These are phyloP conservation scores for Capsella bursapastoris DNA, from an alignment of 345 rosid genomes.

Conservation along the genomic window DNA sequence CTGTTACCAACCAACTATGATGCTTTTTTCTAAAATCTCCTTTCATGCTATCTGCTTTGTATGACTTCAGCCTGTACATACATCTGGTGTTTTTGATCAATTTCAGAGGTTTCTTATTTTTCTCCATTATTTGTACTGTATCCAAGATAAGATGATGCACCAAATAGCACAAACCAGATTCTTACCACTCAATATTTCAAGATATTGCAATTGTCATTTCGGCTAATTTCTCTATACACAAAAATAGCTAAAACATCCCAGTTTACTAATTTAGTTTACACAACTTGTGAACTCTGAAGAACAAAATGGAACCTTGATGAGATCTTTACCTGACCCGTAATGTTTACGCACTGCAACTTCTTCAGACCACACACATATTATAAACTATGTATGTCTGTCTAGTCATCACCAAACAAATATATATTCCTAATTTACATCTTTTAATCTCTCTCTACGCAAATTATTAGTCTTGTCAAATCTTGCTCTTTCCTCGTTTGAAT, in stretches of 20 bases:
- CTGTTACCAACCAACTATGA: conserved; percentile 6
- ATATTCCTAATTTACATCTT: conserved; percentile 7
- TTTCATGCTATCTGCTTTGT: conserved; percentile 4
- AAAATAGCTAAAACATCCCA: too few relatives aligned
- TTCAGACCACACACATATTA: not conserved
- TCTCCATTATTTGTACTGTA: too few relatives aligned
- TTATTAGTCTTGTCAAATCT: not conserved
- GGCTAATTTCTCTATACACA: too few relatives aligned
- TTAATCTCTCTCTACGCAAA: not conserved
- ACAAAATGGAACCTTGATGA: not conserved
- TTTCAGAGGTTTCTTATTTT: not conserved
- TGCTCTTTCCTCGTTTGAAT: not conserved
- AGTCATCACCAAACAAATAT: not conserved
- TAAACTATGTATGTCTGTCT: too few relatives aligned
- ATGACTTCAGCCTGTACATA: conserved; percentile 33
- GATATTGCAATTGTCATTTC: too few relatives aligned
- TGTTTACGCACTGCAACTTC: not conserved
- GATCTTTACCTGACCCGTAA: not conserved
- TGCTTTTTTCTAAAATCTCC: not conserved
- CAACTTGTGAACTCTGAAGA: not conserved
- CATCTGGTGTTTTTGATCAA: conserved; percentile 5
- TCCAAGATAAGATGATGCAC: too few relatives aligned
- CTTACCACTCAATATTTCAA: too few relatives aligned
- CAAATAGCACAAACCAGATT: too few relatives aligned
- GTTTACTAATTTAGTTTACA: not conserved